These are phyloP conservation scores for Brettanomyces bruxellensis DNA, from an alignment of 805 yeast species.

Conservation along the genomic window DNA sequence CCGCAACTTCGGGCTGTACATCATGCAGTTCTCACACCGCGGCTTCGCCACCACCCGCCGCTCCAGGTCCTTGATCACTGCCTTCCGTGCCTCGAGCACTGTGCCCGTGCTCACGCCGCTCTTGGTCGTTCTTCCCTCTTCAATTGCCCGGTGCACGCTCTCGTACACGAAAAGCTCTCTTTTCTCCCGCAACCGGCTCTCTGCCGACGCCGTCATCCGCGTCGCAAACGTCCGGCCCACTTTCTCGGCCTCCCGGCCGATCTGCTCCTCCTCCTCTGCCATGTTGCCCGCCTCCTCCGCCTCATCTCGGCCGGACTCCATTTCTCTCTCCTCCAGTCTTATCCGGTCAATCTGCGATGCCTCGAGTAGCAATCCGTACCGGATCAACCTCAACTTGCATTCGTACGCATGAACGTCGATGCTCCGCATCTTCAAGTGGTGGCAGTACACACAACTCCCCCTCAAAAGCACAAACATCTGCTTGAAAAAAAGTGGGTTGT, in stretches of 20 bases:
- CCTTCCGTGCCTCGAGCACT: constrained; percentile 80
- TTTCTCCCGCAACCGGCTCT: constrained; percentile 38
- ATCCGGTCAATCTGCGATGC: constrained; percentile 64
- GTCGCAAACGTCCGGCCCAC: too few species aligned
- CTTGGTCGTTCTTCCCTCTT: constrained; percentile 62
- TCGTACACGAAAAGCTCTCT: constrained; percentile 64
- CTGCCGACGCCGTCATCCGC: constrained; percentile 12
- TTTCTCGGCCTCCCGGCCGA: constrained; percentile 12
- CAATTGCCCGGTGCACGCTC: constrained; percentile 64
- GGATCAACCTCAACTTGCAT: constrained; percentile 74
- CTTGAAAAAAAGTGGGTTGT: constrained; percentile 88
- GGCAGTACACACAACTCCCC: constrained; percentile 84
- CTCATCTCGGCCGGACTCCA: constrained; percentile 25
- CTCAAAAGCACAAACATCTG: constrained; percentile 82
- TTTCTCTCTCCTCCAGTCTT: constrained; percentile 20
- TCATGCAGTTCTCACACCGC: constrained; percentile 92
- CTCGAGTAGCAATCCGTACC: constrained; percentile 82
- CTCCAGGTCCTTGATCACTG: constrained; percentile 62
- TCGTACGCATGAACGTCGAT: constrained; percentile 66
- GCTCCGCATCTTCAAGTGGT: constrained; percentile 63
- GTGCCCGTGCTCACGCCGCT: constrained; percentile 75
- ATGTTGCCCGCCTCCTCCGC: constrained; percentile 27
- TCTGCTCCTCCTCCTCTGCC: constrained; percentile 33
- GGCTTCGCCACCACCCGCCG: constrained; percentile 64
- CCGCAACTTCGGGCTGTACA: constrained; percentile 90